These are phyloP conservation scores for Paragyromitra xinjiangensis DNA, from an alignment of 495 filamentous ascomycete genomes.

Conservation along the genomic window DNA sequence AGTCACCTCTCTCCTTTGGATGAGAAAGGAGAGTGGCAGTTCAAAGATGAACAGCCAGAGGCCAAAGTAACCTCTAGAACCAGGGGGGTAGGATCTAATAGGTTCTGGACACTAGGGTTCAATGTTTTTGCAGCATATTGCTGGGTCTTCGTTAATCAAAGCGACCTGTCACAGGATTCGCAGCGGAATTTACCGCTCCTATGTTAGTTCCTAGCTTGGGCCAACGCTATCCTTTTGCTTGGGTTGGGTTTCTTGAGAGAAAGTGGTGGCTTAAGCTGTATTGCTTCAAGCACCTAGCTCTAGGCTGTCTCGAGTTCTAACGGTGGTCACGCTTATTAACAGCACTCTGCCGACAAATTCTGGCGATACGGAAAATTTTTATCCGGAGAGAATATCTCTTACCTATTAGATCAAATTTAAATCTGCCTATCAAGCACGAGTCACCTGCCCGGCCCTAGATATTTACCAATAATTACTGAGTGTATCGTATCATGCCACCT, in stretches of 20 bases:
- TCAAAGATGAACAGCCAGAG: not conserved
- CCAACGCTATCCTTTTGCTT: too few relatives aligned
- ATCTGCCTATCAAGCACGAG: not conserved
- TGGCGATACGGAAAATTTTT: not conserved
- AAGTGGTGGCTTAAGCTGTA: too few relatives aligned
- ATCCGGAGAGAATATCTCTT: not conserved
- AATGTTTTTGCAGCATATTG: not conserved
- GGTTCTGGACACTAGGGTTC: not conserved
- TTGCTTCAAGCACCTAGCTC: too few relatives aligned
- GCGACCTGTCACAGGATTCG: not conserved
- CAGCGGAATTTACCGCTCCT: too few relatives aligned
- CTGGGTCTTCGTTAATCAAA: not conserved
- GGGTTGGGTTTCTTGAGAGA: too few relatives aligned
- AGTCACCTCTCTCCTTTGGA: not conserved
- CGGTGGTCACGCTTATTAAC: too few relatives aligned
- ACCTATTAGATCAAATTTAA: not conserved
- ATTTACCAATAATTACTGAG: not conserved
- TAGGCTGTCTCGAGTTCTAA: too few relatives aligned
- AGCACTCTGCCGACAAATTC: not conserved
- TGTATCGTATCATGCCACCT: not conserved
- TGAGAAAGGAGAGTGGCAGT: not conserved
- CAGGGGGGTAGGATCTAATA: not conserved
- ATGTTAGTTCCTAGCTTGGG: too few relatives aligned
- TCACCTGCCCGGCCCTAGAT: not conserved
- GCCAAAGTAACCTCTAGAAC: not conserved